phyloP scores from a whole-genome alignment of 371 early-diverging fungal species.

The Neoconidiobolus thromboides region DNA sequence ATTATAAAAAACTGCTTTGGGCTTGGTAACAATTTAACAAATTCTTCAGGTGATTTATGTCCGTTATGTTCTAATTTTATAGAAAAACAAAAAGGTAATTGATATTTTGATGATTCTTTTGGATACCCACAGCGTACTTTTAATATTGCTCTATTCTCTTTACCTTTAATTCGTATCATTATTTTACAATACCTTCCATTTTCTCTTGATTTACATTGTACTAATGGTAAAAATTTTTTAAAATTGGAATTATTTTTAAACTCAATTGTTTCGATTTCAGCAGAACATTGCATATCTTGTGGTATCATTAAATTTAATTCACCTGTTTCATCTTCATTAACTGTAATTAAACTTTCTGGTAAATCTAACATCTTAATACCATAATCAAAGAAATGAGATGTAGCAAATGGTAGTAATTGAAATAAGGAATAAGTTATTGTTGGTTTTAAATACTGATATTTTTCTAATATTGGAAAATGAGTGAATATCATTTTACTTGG shows the following conservation, averaged over 20 bases:
- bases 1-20: background rate
- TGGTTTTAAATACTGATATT: constrained; percentile 15
- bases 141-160: background rate
- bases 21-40: background rate
- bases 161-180: background rate
- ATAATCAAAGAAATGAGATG: constrained; percentile 15
- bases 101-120: background rate
- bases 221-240: background rate
- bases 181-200: background rate
- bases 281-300: background rate
- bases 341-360: constrained; percentile 10
- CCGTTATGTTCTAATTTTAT: background rate
- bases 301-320: constrained; percentile 13
- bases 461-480: constrained; percentile 13
- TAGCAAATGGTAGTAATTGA: constrained; percentile 13
- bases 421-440: constrained; percentile 12
- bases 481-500: constrained; percentile 13
- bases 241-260: background rate
- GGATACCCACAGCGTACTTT: background rate
- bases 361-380: constrained; percentile 14
- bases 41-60: constrained; percentile 3
- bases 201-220: background rate
- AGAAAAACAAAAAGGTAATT: background rate
- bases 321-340: constrained; percentile 13
- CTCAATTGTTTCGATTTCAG: background rate